Conservation (phyloP, 345 rosid species). For the Sisymbrium altissimum region DNA sequence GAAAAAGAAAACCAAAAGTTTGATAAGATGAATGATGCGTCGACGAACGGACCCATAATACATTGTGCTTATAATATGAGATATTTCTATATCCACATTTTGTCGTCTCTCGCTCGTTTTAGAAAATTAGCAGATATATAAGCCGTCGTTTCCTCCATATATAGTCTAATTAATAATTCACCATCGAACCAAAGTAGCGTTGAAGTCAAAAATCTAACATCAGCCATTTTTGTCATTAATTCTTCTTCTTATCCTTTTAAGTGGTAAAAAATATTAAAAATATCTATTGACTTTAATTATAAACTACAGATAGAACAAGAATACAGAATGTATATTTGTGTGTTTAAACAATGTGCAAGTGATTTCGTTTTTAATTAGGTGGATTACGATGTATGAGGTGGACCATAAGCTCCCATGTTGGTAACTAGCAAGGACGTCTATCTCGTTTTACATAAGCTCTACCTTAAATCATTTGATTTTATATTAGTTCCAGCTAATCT, state of each 20-base stretch:
- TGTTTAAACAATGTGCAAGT: constrained; percentile 7
- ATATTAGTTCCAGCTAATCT: not conserved
- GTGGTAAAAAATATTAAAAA: not conserved
- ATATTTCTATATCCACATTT: not conserved
- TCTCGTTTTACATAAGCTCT: not conserved
- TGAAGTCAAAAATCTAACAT: constrained; percentile 26
- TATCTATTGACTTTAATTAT: not conserved
- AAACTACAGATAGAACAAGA: constrained; percentile 3
- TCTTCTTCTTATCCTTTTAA: constrained; percentile 23
- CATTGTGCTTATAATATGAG: constrained; percentile 30
- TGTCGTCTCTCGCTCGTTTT: constrained; percentile 9
- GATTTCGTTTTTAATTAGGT: not conserved
- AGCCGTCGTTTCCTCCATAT: not conserved
- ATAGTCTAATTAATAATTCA: not conserved
- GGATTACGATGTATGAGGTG: constrained; percentile 7
- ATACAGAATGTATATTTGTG: not conserved
- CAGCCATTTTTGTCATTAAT: constrained; percentile 18
- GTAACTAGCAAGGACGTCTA: constrained; percentile 19
- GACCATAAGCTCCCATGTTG: not conserved
- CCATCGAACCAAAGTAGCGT: constrained; percentile 6
- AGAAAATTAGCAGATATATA: constrained; percentile 1
- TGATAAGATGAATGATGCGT: constrained; percentile 20
- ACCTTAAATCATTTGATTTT: not conserved
- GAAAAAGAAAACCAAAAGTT: not conserved
- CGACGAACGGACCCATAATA: constrained; percentile 20